Evolutionary conservation across 257 asterid species (phyloP), one percentile per base, ranked within the genome.

Genomic region (Ilex asprella): DNA sequence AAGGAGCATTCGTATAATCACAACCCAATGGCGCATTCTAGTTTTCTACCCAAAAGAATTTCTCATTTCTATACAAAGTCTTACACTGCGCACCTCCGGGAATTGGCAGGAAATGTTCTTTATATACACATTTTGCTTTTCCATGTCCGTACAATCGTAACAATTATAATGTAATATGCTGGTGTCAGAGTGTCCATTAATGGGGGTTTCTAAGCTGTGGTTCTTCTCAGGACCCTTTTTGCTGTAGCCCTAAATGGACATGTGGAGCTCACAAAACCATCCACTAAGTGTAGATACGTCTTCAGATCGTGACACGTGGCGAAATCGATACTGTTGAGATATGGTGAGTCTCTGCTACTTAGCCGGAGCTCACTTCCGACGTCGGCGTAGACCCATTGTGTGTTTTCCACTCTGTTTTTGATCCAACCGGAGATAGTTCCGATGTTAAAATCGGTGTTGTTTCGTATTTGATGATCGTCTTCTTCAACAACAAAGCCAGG

Each of bases 301-400:
- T 87, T 86, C 21, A 93, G 79, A 12, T 93, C 99, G 43, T 93
- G 99, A 39, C 96, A 87, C 3, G 90, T 62, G 13, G 92, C 96
- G 3, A 89, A 69, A 55, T 76, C 67, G 43, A 75, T 58, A 3
- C 76, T 69, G 49, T 73, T 78, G 2, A 80, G 55, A 46, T 75
- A 47, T 10, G 95, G 87, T 16, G 89, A 84, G 64, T 79, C 86
- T 0, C 96, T 83, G 84, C 95, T 89, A 61, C 95, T 89, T 55
- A 93, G 82, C 72, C 96, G 82, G 29, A 93, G 90, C 71, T 93
- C 99, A 64, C 96, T 82, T 1, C 99, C 99, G 6, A 93, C 91
- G 62, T 93, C 97, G 3, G 97, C 99, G 66, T 93, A 93, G 27
- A 82, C 94, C 95, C 92, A 86, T 70, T 79, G 91, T 6, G 68